Evolutionary conservation across 352 stramenopile genomes (phyloP).

Genomic region (Globisporangium radiosum): DNA sequence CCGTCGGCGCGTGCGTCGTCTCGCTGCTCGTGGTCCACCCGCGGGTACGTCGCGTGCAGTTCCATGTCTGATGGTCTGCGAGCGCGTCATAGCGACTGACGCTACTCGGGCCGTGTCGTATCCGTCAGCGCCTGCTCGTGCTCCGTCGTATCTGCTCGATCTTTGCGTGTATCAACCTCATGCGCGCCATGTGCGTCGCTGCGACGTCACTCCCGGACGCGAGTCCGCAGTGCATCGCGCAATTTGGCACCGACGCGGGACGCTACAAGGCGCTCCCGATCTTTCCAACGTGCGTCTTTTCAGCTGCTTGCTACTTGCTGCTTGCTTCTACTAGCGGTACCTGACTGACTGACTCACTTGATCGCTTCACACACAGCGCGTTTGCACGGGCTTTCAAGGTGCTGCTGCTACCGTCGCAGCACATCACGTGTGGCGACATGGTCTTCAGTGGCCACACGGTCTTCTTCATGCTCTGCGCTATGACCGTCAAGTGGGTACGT

Average conservation of each 20-base stretch:
- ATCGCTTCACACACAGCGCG: conserved; percentile 24
- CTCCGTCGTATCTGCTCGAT: conserved; percentile 79
- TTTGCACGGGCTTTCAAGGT: conserved; percentile 80
- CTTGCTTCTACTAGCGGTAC: neutral
- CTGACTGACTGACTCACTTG: neutral
- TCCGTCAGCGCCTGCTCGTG: conserved; percentile 61
- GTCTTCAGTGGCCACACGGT: conserved; percentile 85
- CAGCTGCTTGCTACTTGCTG: conserved; percentile 1
- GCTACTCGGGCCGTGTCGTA: too few species aligned
- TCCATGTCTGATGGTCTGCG: neutral
- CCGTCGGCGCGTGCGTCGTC: conserved; percentile 58
- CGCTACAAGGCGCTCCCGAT: conserved; percentile 82
- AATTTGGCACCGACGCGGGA: conserved; percentile 56
- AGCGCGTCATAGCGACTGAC: too few species aligned
- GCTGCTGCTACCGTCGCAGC: conserved; percentile 70
- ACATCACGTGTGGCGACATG: conserved; percentile 88
- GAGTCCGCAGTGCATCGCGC: conserved; percentile 84
- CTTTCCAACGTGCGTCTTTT: conserved; percentile 67
- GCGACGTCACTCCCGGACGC: conserved; percentile 81
- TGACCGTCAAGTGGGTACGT: conserved; percentile 70
- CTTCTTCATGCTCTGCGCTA: conserved; percentile 79
- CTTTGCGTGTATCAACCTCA: conserved; percentile 82
- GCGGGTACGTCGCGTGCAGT: conserved; percentile 33
- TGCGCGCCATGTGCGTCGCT: conserved; percentile 76
- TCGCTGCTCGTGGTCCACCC: conserved; percentile 71